Percentiles rank a stretch among this genome's conserved stretches.
Evolutionary conservation across 306 rosid genomes (phyloP).

Genomic region (Vigna hirtella): DNA sequence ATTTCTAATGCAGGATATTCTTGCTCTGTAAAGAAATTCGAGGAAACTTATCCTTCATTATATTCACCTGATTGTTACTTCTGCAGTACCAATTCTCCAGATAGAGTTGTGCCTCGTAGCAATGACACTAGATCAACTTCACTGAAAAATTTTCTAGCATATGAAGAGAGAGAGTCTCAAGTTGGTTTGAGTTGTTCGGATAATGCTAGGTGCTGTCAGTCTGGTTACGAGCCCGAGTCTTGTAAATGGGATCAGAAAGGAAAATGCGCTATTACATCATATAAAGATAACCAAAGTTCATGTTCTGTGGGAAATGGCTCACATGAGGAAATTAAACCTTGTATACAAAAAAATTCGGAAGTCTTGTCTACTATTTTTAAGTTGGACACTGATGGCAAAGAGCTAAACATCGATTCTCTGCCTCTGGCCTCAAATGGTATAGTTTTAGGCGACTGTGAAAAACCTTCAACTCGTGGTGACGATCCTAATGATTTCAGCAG

Average conservation of each 20-base stretch:
- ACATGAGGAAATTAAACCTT: constrained; percentile 38
- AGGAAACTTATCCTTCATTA: constrained; percentile 46
- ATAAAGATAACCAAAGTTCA: constrained; percentile 19
- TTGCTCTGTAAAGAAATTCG: constrained; percentile 37
- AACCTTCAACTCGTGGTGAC: constrained; percentile 11
- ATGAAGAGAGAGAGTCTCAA: constrained; percentile 39
- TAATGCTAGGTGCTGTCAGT: constrained; percentile 40
- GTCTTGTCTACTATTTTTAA: constrained; percentile 13
- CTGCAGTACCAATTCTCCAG: constrained; percentile 22
- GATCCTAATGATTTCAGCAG: constrained; percentile 31
- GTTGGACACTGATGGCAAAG: constrained; percentile 37
- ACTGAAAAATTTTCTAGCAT: constrained; percentile 33
- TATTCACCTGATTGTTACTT: constrained; percentile 38
- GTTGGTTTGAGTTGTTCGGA: constrained; percentile 34
- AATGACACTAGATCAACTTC: constrained; percentile 8
- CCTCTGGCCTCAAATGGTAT: constrained; percentile 35
- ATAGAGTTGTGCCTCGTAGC: constrained; percentile 11
- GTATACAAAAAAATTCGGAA: constrained; percentile 26
- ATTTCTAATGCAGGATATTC: constrained; percentile 32
- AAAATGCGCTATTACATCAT: constrained; percentile 46
- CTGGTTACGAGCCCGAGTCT: constrained; percentile 40
- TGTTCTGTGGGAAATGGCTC: constrained; percentile 33
- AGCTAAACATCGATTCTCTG: constrained; percentile 35
- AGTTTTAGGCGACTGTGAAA: constrained; percentile 39
- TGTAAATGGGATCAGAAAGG: constrained; percentile 68